These are phyloP conservation scores for Hibiscus trionum DNA, from an alignment of 345 rosid genomes.

Conservation along the genomic window DNA sequence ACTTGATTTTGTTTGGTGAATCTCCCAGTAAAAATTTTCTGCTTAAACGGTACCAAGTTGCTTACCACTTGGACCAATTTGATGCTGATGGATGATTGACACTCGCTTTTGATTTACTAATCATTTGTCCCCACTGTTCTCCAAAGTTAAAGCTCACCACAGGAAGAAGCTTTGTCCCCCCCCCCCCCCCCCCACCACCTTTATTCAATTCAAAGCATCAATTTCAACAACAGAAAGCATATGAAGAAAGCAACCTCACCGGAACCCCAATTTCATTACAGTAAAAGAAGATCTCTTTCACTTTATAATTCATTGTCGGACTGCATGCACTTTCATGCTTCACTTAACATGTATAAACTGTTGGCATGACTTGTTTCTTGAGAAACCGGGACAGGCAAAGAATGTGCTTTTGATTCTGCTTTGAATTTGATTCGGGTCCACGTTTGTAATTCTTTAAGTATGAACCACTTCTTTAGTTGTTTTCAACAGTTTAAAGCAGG, in stretches of 20 bases:
- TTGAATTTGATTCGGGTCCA: slow-evolving; percentile 10
- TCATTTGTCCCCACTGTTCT: background rate
- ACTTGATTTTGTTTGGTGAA: too few species aligned
- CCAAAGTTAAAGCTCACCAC: background rate
- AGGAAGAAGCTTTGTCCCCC: background rate
- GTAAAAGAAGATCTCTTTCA: background rate
- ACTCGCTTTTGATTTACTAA: too few species aligned
- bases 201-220: slow-evolving; percentile 1
- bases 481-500: slow-evolving; percentile 2
- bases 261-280: background rate
- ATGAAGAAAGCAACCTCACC: background rate
- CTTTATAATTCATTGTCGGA: background rate
- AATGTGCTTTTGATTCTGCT: slow-evolving; percentile 4
- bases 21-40: too few species aligned
- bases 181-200: too few species aligned
- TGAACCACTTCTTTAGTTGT: slow-evolving; percentile 4
- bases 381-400: slow-evolving; percentile 7
- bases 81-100: too few species aligned
- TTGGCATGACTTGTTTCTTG: background rate
- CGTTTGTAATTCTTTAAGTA: slow-evolving; percentile 1
- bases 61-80: too few species aligned
- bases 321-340: background rate
- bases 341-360: background rate
- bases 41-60: too few species aligned
- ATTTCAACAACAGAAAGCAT: background rate